Base-by-base conservation (phyloP, 768 basidiomycete species). In the Ephemerocybe angulata region DNA sequence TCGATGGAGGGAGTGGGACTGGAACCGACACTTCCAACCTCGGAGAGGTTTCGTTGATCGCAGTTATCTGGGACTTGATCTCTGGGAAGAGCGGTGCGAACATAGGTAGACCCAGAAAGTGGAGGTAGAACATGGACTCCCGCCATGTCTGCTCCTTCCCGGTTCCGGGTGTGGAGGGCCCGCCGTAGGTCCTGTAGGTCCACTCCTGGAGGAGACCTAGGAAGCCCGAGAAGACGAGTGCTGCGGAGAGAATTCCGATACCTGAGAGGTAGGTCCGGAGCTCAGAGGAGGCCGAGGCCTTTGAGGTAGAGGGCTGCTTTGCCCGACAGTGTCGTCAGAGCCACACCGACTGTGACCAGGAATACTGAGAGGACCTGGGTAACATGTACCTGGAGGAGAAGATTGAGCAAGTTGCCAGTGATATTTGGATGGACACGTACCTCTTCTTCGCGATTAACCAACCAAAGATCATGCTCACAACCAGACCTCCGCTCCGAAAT, bases 91-190 rank as follows among this genome's bases (percentile, higher is more conserved):
- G 72, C 53, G 82, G 81, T 55, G 79, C 56, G 72, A 93, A 93
- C 76, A 92, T 77, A 5, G 90, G 91, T 12, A 93, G 76, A 12
- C 85, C 82, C 51, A 93, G 80, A 63, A 86, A 83, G 69, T 93
- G 91, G 21, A 90, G 77, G 72, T 93, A 98, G 73, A 96, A 98
- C 82, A 98, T 84, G 48, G 84, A 86, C 70, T 97, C 94, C 63
- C 88, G 83, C 94, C 94, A 97, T 41, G 81, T 67, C 0, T 69
- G 46, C 27, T 28, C 12, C 4, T 48, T 30, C 24, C 27, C 28
- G 3, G 4, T 13, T 11, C 27, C 46, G 28, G 46, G 17, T 17
- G 46, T 62, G 1, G 62, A 28, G 21, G 68, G 64, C 22, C 66
- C 62, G 8, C 70, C 69, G 52, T 76, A 71, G 47, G 66, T 71